Evolutionary conservation across 225 moss, liverwort and hornwort species (phyloP).

Genomic region (Lunularia cruciata): DNA sequence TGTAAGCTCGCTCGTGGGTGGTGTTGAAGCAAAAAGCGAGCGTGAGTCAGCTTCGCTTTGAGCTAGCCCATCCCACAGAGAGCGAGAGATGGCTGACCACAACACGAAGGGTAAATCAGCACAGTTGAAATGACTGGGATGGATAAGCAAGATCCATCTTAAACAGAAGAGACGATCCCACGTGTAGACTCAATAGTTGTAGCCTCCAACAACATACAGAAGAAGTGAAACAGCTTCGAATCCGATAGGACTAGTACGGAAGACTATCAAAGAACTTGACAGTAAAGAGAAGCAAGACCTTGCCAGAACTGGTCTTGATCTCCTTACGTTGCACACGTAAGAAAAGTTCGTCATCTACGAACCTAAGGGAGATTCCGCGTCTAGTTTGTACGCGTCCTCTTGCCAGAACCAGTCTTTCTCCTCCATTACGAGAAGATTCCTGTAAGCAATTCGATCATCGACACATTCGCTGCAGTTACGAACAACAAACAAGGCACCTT

Average conservation of each 20-base stretch:
- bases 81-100: conserved; percentile 47
- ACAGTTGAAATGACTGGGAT: no score
- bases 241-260: no score
- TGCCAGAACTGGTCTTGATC: not conserved
- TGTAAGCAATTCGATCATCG: conserved; percentile 2
- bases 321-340: no score
- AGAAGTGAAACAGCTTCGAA: no score
- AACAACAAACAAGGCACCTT: not conserved
- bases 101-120: not conserved
- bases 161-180: not conserved
- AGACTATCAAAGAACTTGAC: not conserved
- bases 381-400: conserved; percentile 48
- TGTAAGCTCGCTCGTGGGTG: conserved; percentile 30
- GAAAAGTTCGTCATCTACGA: no score
- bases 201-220: no score
- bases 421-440: conserved; percentile 28
- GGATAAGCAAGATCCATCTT: not conserved
- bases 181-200: not conserved
- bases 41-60: conserved; percentile 46
- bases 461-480: not conserved
- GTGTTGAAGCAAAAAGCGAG: conserved; percentile 41
- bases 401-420: conserved; percentile 54
- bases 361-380: conserved; percentile 51
- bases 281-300: not conserved
- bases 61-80: conserved; percentile 49